phyloP scores from a whole-genome alignment of 345 rosid genomes.

The Arabis alpina region DNA sequence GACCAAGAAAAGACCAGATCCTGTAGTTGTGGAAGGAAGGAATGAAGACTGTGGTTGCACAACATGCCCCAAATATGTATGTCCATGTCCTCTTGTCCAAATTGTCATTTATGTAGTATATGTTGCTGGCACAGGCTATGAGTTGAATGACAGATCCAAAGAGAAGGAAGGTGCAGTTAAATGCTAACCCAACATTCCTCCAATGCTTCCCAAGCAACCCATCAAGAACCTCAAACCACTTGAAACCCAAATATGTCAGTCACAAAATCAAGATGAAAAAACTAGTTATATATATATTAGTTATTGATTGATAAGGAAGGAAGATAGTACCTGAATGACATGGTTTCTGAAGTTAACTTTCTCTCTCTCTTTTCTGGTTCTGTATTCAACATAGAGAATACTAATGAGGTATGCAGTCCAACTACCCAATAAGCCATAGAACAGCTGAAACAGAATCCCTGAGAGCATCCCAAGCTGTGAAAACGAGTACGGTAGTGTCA shows the following conservation, averaged over 20 bases:
- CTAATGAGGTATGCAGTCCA: constrained; percentile 99
- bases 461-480: constrained; percentile 98
- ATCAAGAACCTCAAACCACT: constrained; percentile 99
- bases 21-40: constrained; percentile 99
- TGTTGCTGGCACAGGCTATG: constrained; percentile 99
- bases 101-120: constrained; percentile 96
- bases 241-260: background rate
- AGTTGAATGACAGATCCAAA: constrained; percentile 99
- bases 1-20: constrained; percentile 98
- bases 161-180: constrained; percentile 97
- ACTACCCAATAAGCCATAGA: constrained; percentile 90
- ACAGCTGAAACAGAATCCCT: constrained; percentile 90
- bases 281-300: no score
- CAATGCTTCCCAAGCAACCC: constrained; percentile 96
- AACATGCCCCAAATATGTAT: constrained; percentile 97
- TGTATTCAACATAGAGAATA: constrained; percentile 90
- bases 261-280: no score
- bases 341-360: constrained; percentile 98
- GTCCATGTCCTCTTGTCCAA: constrained; percentile 99
- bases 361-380: constrained; percentile 94
- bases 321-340: constrained; percentile 76
- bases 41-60: constrained; percentile 96
- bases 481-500: constrained; percentile 95
- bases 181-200: constrained; percentile 99
- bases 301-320: background rate